Percentiles rank a stretch among this genome's conserved stretches.
phyloP scores from a whole-genome alignment of 2,329 filamentous ascomycete species.

The Endocalyx cinctus region DNA sequence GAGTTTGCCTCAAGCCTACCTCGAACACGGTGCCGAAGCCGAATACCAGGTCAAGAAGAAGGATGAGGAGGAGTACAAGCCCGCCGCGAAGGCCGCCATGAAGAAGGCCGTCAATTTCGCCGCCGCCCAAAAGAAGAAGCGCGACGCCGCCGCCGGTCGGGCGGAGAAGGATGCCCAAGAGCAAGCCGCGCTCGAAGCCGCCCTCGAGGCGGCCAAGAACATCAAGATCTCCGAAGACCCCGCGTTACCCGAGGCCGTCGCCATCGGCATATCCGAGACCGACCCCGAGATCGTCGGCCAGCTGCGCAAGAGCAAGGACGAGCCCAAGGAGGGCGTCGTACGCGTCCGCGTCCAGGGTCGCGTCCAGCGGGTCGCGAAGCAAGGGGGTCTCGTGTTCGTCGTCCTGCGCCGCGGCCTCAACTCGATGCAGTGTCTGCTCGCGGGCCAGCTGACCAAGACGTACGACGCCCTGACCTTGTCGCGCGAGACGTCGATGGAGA shows the following conservation, averaged over 20 bases:
- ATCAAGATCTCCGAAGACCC: constrained; percentile 67
- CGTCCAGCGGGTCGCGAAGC: constrained; percentile 74
- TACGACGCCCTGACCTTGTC: constrained; percentile 85
- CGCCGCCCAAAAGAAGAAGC: constrained; percentile 79
- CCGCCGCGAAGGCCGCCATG: constrained; percentile 74
- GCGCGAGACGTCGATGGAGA: constrained; percentile 79
- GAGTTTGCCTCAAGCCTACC: constrained; percentile 71
- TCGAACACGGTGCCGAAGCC: constrained; percentile 58
- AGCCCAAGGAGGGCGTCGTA: constrained; percentile 58
- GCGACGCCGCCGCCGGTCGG: too few relatives aligned
- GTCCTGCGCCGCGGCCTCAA: constrained; percentile 79
- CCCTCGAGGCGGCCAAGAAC: constrained; percentile 81
- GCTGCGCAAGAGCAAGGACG: too few relatives aligned
- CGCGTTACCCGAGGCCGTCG: constrained; percentile 67
- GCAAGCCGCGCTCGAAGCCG: constrained; percentile 64
- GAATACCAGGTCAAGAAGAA: constrained; percentile 65
- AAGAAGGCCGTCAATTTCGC: constrained; percentile 78
- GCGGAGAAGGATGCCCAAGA: constrained; percentile 75
- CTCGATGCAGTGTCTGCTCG: constrained; percentile 77
- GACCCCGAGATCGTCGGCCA: constrained; percentile 58
- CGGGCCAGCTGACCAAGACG: constrained; percentile 79
- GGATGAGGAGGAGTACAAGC: constrained; percentile 62
- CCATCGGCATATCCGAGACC: constrained; percentile 72
- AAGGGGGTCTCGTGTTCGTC: constrained; percentile 83
- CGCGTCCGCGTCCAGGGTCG: constrained; percentile 77